phyloP scores from a whole-genome alignment of 441 rosid species.

The Corymbia calophylla region DNA sequence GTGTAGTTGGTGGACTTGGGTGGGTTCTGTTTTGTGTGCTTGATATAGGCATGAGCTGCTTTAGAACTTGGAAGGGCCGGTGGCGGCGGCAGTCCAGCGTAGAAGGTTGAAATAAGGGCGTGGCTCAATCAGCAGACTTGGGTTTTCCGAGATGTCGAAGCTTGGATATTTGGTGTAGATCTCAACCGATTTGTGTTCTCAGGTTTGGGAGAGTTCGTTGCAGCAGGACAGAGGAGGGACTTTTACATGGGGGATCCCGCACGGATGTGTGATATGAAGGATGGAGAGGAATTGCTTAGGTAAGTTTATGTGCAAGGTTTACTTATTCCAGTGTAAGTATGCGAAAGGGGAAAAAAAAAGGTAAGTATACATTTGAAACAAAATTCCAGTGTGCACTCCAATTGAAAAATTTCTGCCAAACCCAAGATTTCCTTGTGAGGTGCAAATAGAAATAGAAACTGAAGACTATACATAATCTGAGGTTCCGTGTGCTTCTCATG shows the following conservation, averaged over 20 bases:
- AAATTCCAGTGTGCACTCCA: neutral
- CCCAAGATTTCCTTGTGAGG: neutral
- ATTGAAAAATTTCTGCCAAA: neutral
- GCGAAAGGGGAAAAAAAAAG: neutral
- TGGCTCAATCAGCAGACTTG: neutral
- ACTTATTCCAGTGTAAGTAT: neutral
- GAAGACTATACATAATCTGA: neutral
- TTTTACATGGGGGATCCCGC: neutral
- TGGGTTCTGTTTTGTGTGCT: neutral
- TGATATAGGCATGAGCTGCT: neutral
- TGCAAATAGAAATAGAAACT: neutral
- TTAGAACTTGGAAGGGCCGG: neutral
- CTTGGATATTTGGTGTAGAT: neutral
- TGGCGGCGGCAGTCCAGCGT: neutral
- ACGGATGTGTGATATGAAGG: fast-evolving
- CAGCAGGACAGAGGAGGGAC: neutral
- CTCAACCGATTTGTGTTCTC: neutral
- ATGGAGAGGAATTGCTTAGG: neutral
- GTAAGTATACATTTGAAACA: neutral
- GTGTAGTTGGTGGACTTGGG: neutral
- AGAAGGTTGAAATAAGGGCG: neutral
- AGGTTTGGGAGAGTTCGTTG: neutral
- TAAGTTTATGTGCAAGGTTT: neutral
- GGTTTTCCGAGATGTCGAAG: neutral
- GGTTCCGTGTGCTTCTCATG: neutral